Percentiles rank a stretch among this genome's conserved stretches.
Evolutionary conservation across 2,329 filamentous ascomycete genomes (phyloP).

Genomic region (Cercospora nicotianae): DNA sequence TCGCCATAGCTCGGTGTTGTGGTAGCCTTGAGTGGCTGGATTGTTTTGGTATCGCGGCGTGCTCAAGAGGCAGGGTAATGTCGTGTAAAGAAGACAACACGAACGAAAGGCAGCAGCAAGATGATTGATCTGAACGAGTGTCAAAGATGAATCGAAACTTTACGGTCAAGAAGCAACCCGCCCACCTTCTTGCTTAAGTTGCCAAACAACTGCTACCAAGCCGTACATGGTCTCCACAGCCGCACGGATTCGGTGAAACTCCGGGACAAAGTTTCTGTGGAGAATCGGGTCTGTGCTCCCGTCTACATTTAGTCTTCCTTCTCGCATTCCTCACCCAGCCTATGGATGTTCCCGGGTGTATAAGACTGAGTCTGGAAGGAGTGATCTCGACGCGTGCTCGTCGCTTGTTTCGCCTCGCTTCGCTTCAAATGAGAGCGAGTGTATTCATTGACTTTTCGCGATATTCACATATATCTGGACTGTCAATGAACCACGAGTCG

Average conservation of each 20-base stretch:
- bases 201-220: neutral
- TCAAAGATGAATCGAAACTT: neutral
- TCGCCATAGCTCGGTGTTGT: neutral
- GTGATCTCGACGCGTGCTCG: too few relatives aligned
- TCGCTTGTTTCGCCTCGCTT: neutral
- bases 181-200: neutral
- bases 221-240: neutral
- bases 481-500: too few relatives aligned
- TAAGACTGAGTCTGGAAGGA: neutral
- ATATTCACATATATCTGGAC: neutral
- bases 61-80: neutral
- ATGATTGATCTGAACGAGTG: neutral
- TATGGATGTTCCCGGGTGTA: neutral
- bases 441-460: neutral
- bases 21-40: neutral
- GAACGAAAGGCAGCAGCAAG: neutral
- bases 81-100: neutral
- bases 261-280: neutral
- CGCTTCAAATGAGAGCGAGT: neutral
- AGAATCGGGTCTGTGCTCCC: neutral
- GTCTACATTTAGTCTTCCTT: neutral
- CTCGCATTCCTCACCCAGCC: neutral
- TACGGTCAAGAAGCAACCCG: neutral
- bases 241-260: constrained; percentile 4
- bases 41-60: neutral